These are phyloP conservation scores for Phytophthora litchii DNA, from an alignment of 352 stramenopile species.

Conservation along the genomic window DNA sequence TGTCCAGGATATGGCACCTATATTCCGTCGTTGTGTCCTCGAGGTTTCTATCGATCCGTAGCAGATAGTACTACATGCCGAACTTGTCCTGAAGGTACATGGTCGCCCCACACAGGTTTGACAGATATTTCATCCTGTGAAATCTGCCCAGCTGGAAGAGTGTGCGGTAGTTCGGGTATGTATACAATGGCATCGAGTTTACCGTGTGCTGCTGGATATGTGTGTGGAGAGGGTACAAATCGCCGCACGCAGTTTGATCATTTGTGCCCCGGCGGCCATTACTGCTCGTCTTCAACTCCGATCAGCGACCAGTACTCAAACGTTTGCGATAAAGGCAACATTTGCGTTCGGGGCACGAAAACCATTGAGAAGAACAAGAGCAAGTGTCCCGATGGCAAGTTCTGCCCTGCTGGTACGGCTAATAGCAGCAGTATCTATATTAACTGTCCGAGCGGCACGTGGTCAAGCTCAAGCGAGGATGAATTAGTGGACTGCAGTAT, in stretches of 20 bases:
- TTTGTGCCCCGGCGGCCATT: slow-evolving; percentile 92
- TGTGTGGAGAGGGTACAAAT: slow-evolving; percentile 95
- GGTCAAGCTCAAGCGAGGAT: slow-evolving; percentile 77
- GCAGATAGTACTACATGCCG: slow-evolving; percentile 96
- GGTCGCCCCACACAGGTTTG: slow-evolving; percentile 90
- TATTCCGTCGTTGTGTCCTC: slow-evolving; percentile 93
- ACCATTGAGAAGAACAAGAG: slow-evolving; percentile 89
- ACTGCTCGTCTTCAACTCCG: slow-evolving; percentile 86
- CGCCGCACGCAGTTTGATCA: slow-evolving; percentile 91
- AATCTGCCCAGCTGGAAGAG: slow-evolving; percentile 93
- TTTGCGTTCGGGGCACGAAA: slow-evolving; percentile 91
- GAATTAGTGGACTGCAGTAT: slow-evolving; percentile 91
- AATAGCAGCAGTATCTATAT: slow-evolving; percentile 82
- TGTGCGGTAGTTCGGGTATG: slow-evolving; percentile 93
- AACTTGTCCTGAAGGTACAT: slow-evolving; percentile 95
- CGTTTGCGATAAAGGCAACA: slow-evolving; percentile 86
- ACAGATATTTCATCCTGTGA: slow-evolving; percentile 96
- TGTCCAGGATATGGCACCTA: slow-evolving; percentile 96
- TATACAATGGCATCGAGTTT: slow-evolving; percentile 81
- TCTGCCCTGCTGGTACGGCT: slow-evolving; percentile 91
- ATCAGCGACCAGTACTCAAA: slow-evolving; percentile 87
- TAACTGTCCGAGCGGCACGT: slow-evolving; percentile 93
- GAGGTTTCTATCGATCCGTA: slow-evolving; percentile 94
- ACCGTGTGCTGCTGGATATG: slow-evolving; percentile 92
- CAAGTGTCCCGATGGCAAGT: slow-evolving; percentile 94